Percentiles rank a stretch among this genome's conserved stretches.
phyloP scores from a whole-genome alignment of 495 filamentous ascomycete genomes.

The Penicillium robsamsonii region DNA sequence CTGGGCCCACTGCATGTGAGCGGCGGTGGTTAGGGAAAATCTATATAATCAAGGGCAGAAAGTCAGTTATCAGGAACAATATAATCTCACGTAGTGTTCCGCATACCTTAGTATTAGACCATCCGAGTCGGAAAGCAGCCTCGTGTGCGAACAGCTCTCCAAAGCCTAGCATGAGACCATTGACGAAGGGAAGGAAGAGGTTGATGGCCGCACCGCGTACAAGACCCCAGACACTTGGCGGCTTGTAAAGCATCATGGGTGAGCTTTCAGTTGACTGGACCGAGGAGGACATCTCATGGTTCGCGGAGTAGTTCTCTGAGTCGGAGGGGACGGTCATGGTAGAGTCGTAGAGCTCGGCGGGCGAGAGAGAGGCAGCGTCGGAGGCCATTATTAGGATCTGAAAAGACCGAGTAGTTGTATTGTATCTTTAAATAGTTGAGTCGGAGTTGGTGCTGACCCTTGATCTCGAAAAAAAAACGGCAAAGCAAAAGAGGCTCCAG shows the following conservation, averaged over 20 bases:
- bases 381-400: conserved; percentile 38
- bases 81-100: not conserved
- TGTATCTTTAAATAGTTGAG: not conserved
- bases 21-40: conserved; percentile 63
- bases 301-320: conserved; percentile 83
- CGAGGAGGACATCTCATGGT: conserved; percentile 58
- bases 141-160: conserved; percentile 96
- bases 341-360: conserved; percentile 69
- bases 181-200: conserved; percentile 89
- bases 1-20: conserved; percentile 60
- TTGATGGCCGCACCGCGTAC: conserved; percentile 92
- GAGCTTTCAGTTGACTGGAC: conserved; percentile 66
- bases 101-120: conserved; percentile 87
- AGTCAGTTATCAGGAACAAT: conserved; percentile 8
- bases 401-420: not conserved
- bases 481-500: not conserved
- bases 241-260: conserved; percentile 83
- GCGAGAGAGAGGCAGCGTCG: conserved; percentile 42
- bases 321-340: conserved; percentile 83
- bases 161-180: conserved; percentile 97
- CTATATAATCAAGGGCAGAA: conserved; percentile 32
- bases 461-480: not conserved
- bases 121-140: conserved; percentile 85
- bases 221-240: conserved; percentile 81
- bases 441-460: not conserved